These are phyloP conservation scores for Torulaspora franciscae DNA, from an alignment of 805 yeast species.

Conservation along the genomic window DNA sequence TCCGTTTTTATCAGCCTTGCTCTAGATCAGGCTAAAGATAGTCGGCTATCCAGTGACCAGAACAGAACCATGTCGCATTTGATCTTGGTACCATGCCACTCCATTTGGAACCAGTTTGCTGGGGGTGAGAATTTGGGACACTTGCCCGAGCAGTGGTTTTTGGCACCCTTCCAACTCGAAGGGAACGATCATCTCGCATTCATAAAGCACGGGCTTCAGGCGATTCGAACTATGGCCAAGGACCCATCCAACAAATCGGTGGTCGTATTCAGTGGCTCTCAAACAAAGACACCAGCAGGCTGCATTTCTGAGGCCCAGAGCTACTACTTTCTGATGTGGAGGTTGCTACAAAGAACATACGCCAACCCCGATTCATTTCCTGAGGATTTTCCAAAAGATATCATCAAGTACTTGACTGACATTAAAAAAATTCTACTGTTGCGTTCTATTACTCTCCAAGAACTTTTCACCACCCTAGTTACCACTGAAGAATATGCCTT, in stretches of 20 bases:
- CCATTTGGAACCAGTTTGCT: conserved; percentile 45
- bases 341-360: conserved; percentile 25
- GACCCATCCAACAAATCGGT: conserved; percentile 35
- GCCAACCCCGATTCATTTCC: conserved; percentile 10
- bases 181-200: conserved; percentile 67
- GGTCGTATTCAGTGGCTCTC: conserved; percentile 60
- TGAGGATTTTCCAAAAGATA: conserved; percentile 11
- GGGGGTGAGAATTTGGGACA: conserved; percentile 42
- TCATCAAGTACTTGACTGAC: conserved; percentile 8
- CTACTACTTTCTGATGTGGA: conserved; percentile 45
- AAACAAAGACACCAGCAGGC: conserved; percentile 54
- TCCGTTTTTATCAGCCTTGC: background rate
- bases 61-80: conserved; percentile 25
- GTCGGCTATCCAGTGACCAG: background rate
- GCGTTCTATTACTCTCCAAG: conserved; percentile 13
- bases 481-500: conserved; percentile 66
- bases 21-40: background rate
- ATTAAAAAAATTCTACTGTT: conserved; percentile 3
- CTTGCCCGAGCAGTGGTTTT: conserved; percentile 51
- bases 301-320: conserved; percentile 58
- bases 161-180: conserved; percentile 63
- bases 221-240: conserved; percentile 37
- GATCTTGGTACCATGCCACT: conserved; percentile 58
- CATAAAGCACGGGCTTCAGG: conserved; percentile 51
- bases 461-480: conserved; percentile 29